A percentile compares a stretch with the other conserved stretches of the same genome.
Evolutionary conservation across 768 basidiomycete species (phyloP).

Genomic region (Austroboletus eburneus): DNA sequence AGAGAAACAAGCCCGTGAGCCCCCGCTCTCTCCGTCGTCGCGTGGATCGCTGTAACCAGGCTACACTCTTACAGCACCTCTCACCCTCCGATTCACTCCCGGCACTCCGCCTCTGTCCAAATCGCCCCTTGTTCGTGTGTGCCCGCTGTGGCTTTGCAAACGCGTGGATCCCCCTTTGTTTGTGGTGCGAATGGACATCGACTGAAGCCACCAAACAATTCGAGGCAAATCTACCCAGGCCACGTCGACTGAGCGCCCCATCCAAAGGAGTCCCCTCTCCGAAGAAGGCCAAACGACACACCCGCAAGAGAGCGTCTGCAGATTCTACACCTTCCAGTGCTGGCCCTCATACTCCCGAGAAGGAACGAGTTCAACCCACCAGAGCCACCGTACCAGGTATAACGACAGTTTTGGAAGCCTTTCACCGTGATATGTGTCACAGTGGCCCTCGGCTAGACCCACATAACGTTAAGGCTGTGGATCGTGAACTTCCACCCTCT

Average conservation of each 20-base stretch:
- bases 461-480: conserved; percentile 9
- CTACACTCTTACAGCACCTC: conserved; percentile 33
- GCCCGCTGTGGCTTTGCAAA: conserved; percentile 44
- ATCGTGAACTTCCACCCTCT: not conserved
- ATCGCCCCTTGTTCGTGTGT: conserved; percentile 45
- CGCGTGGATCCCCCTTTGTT: conserved; percentile 45
- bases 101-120: conserved; percentile 37
- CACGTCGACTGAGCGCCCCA: conserved; percentile 30
- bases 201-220: conserved; percentile 37
- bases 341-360: conserved; percentile 21
- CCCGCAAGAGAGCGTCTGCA: conserved; percentile 19
- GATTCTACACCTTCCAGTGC: conserved; percentile 18
- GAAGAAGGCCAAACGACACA: conserved; percentile 8
- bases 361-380: conserved; percentile 6
- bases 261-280: conserved; percentile 9
- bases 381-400: conserved; percentile 20
- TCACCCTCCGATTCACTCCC: conserved; percentile 45
- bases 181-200: conserved; percentile 50
- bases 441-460: conserved; percentile 7
- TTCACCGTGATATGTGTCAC: conserved; percentile 22
- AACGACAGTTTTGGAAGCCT: conserved; percentile 25
- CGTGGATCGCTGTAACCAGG: conserved; percentile 15
- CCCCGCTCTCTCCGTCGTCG: conserved; percentile 6
- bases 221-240: conserved; percentile 36
- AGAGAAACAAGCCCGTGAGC: conserved; percentile 38